A percentile compares a stretch with the other conserved stretches of the same genome.
phyloP scores from a whole-genome alignment of 1,284 basidiomycete genomes.

The Omphalotus olearius region DNA sequence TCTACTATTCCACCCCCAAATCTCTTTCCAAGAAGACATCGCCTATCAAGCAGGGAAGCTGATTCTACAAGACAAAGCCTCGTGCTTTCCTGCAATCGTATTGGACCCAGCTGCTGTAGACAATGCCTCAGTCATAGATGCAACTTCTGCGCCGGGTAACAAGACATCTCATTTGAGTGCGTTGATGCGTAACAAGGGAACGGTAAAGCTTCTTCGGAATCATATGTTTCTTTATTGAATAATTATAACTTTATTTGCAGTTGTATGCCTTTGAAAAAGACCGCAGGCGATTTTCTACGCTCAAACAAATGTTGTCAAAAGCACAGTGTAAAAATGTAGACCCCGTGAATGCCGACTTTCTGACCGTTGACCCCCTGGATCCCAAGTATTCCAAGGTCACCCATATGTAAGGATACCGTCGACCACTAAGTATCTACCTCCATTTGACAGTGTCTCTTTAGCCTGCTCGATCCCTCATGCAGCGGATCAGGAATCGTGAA shows the following conservation, averaged over 20 bases:
- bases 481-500: constrained; percentile 92
- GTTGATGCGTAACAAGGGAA: constrained; percentile 78
- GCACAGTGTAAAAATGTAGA: constrained; percentile 79
- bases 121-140: constrained; percentile 76
- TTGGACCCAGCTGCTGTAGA: constrained; percentile 57
- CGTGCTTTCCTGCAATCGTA: constrained; percentile 91
- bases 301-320: constrained; percentile 77
- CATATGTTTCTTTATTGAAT: constrained; percentile 3
- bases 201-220: constrained; percentile 39
- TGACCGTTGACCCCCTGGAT: constrained; percentile 65
- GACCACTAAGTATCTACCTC: background rate
- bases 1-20: constrained; percentile 68
- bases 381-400: constrained; percentile 62
- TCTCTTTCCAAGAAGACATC: constrained; percentile 56
- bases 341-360: constrained; percentile 75
- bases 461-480: constrained; percentile 90
- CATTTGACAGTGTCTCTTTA: constrained; percentile 24
- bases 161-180: constrained; percentile 95
- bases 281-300: constrained; percentile 71
- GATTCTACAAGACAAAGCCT: constrained; percentile 96
- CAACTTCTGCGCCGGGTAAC: constrained; percentile 96
- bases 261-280: constrained; percentile 87
- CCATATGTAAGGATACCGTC: constrained; percentile 68
- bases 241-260: constrained; percentile 29
- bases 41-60: constrained; percentile 75